Base-by-base conservation (phyloP, 2,329 filamentous ascomycete genomes). In the Aspergillus felis region DNA sequence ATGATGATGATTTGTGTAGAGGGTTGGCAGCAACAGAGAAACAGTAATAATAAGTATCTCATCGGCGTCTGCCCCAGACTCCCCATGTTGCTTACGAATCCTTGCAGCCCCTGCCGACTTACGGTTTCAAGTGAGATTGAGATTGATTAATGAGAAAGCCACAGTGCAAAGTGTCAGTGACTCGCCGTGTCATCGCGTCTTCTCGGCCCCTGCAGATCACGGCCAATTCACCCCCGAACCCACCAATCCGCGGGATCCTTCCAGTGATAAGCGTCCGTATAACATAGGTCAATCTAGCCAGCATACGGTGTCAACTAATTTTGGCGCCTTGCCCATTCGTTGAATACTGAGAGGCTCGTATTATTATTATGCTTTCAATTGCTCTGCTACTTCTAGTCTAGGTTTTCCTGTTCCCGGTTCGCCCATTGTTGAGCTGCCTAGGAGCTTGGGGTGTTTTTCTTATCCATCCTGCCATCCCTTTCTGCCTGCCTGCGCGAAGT, bases 231-330 rank as follows among this genome's bases (percentile, higher is more conserved):
- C 27, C 38, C 2, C 32, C 7, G 47, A 27, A 46, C 48, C 51
- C 52, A 55, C 52, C 56, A 57, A 55, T 57, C 56, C 35, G 41
- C 48, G 24, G 22, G 29, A 51, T 51, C 25, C n/a, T 28, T 28
- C 47, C 20, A 9, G 55, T 47, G 48, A 57, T 51, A 57, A 55
- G 56, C 55, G 52, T 57, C 51, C 28, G 27, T 35, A 52, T 32
- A 24, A 22, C 35, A 42, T 24, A 28, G 50, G 50, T 48, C 49
- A 27, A 35, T 35, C 32, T 17, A 17, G 32, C 29, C 32, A 12
- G 12, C 14, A 6, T 12, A 35, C 32, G 1, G 41, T 25, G 50
- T 46, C 49, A 41, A 25, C 35, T 52, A 32, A 41, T 52, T 51
- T 38, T 17, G 32, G 32, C 14, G 14, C 6, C 14, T 38, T 17